phyloP scores from a whole-genome alignment of 768 basidiomycete genomes.

The Rhizopogon sp. region DNA sequence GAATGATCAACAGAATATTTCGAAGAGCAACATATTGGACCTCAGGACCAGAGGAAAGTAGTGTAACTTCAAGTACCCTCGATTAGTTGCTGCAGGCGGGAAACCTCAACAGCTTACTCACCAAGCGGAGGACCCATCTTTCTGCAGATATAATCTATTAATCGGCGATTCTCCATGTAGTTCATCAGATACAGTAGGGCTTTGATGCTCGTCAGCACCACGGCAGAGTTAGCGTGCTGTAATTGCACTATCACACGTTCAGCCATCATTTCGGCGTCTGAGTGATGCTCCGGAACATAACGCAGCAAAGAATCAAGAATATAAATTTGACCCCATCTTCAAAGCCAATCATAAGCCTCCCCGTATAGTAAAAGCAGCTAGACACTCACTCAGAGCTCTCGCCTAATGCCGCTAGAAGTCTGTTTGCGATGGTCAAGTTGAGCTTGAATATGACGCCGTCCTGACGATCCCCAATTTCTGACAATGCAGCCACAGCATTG shows the following conservation, averaged over 20 bases:
- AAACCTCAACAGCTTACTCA: constrained; percentile 22
- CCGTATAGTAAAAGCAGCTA: constrained; percentile 1
- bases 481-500: constrained; percentile 92
- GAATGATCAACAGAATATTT: constrained; percentile 96
- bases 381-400: constrained; percentile 93
- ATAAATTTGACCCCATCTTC: constrained; percentile 98
- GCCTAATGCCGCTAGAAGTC: constrained; percentile 82
- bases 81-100: background rate
- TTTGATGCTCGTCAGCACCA: constrained; percentile 98
- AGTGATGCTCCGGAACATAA: constrained; percentile 83
- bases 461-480: constrained; percentile 94
- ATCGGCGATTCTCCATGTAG: constrained; percentile 87
- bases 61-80: constrained; percentile 58
- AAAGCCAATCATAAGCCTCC: constrained; percentile 6
- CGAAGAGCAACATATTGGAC: constrained; percentile 97
- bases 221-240: constrained; percentile 98
- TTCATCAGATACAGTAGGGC: constrained; percentile 96
- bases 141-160: constrained; percentile 88
- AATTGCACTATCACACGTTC: constrained; percentile 92
- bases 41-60: constrained; percentile 95
- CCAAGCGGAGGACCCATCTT: constrained; percentile 99
- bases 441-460: constrained; percentile 92
- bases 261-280: constrained; percentile 92
- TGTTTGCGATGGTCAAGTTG: constrained; percentile 83
- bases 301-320: constrained; percentile 92